Evolutionary conservation across 306 rosid genomes (phyloP), one percentile per base, ranked within the genome.

Genomic region (Styphnolobium japonicum): DNA sequence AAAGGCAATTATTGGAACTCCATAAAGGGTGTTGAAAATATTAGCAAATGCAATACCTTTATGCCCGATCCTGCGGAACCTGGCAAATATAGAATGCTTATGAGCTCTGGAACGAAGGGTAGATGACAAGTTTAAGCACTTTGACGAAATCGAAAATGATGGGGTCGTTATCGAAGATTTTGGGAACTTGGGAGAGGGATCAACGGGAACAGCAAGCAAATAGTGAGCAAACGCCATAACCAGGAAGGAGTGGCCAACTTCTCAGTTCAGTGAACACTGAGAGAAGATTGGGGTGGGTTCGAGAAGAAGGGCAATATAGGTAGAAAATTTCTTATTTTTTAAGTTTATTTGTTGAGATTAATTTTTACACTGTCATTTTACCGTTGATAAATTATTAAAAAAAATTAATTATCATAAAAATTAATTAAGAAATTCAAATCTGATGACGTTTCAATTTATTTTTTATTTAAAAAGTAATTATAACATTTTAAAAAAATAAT

Each of bases 171-270:
- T n/a, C 0, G 89, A 63, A 74, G 84, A 9, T 64, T 57, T 86
- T 1, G 73, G 58, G 49, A n/a, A 63, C n/a, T 42, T 76, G 3
- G 71, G 10, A 5, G 81, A 21, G 53, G 83, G 52, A 45, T 86
- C 82, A 9, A 80, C 66, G 37, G 90, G 86, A 39, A 86, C 77
- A 0, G 91, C 23, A 11, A 83, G 31, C 15, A 82, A 56, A 53
- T 16, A 71, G 77, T 79, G 91, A 80, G 87, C 84, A 53, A 88
- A 71, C 34, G 96, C 96, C 97, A 90, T 92, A 4, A 67, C 64
- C 67, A 62, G 61, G 60, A 60, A n/a, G 58, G 42, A 25, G 56
- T 12, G 18, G 40, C 37, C 16, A 52, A 46, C 9, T 64, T 36
- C 49, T 3, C 9, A 36, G 77, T 40, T 55, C 12, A 27, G 49